A percentile compares a stretch with the other conserved stretches of the same genome.
These are phyloP conservation scores for Aspergillus intermedius DNA, from an alignment of 2,329 filamentous ascomycete species.

Conservation along the genomic window DNA sequence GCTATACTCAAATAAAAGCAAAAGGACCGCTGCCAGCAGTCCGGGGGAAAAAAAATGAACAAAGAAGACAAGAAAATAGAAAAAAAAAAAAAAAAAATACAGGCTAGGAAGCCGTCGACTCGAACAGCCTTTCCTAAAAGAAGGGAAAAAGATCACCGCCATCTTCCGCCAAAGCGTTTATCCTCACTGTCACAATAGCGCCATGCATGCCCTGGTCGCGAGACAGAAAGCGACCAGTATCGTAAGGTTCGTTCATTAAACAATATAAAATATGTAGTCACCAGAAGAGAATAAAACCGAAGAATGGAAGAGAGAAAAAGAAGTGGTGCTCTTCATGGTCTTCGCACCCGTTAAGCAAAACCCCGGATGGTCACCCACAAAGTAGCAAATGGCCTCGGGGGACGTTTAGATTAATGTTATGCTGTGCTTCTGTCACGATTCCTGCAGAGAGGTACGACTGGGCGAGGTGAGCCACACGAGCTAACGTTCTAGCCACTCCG, in stretches of 20 bases:
- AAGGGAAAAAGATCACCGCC: slow-evolving; percentile 6
- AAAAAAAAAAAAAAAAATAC: slow-evolving; percentile 17
- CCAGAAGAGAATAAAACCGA: slow-evolving; percentile 3
- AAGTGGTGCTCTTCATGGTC: background rate
- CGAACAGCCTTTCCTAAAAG: slow-evolving; percentile 3
- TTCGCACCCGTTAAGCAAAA: background rate
- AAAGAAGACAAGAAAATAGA: background rate
- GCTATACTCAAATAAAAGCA: slow-evolving; percentile 8
- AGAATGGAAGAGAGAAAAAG: background rate
- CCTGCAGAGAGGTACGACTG: too few relatives aligned
- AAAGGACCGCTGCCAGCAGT: slow-evolving; percentile 1
- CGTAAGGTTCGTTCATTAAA: slow-evolving; percentile 25
- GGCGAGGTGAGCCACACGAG: too few relatives aligned
- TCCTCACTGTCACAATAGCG: slow-evolving; percentile 7
- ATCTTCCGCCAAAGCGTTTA: slow-evolving; percentile 8
- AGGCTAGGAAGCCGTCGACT: slow-evolving; percentile 7
- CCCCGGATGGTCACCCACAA: background rate
- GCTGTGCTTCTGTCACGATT: too few relatives aligned
- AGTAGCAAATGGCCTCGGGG: background rate
- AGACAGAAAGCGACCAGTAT: slow-evolving; percentile 18
- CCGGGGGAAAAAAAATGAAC: background rate
- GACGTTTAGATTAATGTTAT: too few relatives aligned
- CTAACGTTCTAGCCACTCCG: background rate
- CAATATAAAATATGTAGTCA: slow-evolving; percentile 14
- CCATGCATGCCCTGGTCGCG: slow-evolving; percentile 17